A percentile compares a stretch with the other conserved stretches of the same genome.
Conservation (phyloP, 192 early-diverging fungal species). For the Backusella tarrabulga region DNA sequence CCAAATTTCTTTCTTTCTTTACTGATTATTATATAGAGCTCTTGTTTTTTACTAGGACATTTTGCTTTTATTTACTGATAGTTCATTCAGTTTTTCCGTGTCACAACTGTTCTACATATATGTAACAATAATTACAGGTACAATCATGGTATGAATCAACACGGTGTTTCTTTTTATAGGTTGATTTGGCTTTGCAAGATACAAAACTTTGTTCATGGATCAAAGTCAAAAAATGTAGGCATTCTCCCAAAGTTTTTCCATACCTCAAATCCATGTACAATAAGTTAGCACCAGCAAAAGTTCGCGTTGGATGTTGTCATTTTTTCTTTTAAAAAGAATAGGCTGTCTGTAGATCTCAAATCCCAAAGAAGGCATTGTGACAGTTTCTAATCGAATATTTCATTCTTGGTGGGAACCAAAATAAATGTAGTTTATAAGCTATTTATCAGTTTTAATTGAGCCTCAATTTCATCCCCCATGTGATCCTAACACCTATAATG, state of each 20-base stretch:
- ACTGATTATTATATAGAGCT: background rate
- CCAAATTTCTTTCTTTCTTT: background rate
- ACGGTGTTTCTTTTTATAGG: background rate
- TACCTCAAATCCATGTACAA: too few relatives aligned
- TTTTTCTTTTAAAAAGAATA: background rate
- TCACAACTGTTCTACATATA: background rate
- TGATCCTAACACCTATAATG: too few relatives aligned
- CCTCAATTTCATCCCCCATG: too few relatives aligned
- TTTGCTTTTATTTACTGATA: background rate
- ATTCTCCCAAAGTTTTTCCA: too few relatives aligned
- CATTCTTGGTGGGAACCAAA: background rate
- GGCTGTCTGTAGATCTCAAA: background rate
- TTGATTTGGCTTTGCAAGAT: background rate
- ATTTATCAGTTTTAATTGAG: too few relatives aligned
- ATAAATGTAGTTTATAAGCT: background rate
- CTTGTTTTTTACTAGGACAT: background rate
- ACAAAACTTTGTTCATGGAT: too few relatives aligned
- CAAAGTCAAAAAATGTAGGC: too few relatives aligned
- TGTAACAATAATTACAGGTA: background rate
- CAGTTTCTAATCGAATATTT: background rate
- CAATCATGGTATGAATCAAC: background rate
- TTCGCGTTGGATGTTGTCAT: background rate
- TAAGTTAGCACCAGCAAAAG: background rate
- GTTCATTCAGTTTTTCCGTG: background rate
- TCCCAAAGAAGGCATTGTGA: background rate